phyloP scores from a whole-genome alignment of 805 yeast species.

The Barnettozyma pratensis region DNA sequence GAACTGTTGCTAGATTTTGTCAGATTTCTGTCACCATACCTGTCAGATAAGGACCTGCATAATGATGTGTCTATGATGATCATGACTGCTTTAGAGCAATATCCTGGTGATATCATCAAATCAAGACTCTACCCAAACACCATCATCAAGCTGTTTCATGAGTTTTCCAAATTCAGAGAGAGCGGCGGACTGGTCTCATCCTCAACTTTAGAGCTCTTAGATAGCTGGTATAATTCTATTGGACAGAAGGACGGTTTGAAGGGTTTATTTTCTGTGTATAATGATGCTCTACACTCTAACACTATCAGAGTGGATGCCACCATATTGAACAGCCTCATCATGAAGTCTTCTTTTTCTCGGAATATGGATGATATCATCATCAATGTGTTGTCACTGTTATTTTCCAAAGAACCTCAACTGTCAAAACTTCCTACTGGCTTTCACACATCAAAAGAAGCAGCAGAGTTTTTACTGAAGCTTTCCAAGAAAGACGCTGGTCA shows the following conservation, averaged over 20 bases:
- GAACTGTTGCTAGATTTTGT: conserved; percentile 21
- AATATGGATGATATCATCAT: conserved; percentile 5
- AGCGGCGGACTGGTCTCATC: not conserved
- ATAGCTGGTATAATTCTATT: not conserved
- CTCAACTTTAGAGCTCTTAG: not conserved
- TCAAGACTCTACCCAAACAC: conserved; percentile 7
- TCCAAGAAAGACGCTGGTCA: not conserved
- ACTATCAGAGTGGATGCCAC: conserved; percentile 3
- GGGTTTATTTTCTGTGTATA: conserved; percentile 10
- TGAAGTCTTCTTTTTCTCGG: not conserved
- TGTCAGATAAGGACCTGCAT: conserved; percentile 16
- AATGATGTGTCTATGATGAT: conserved; percentile 28
- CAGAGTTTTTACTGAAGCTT: conserved; percentile 10
- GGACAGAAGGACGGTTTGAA: conserved; percentile 11
- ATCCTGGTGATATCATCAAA: conserved; percentile 3
- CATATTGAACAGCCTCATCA: conserved; percentile 5
- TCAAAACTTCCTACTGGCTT: conserved; percentile 6
- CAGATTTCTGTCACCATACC: conserved; percentile 7
- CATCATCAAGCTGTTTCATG: conserved; percentile 21
- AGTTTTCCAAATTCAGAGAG: conserved; percentile 6
- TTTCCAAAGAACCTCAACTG: conserved; percentile 7
- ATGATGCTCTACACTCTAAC: conserved; percentile 3
- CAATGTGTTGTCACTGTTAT: conserved; percentile 12
- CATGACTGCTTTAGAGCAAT: conserved; percentile 12
- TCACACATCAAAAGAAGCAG: conserved; percentile 10